Percentiles rank a stretch among this genome's conserved stretches.
Conservation (phyloP, 371 early-diverging fungal species). For the Thermomucor indicae-seudaticae region DNA sequence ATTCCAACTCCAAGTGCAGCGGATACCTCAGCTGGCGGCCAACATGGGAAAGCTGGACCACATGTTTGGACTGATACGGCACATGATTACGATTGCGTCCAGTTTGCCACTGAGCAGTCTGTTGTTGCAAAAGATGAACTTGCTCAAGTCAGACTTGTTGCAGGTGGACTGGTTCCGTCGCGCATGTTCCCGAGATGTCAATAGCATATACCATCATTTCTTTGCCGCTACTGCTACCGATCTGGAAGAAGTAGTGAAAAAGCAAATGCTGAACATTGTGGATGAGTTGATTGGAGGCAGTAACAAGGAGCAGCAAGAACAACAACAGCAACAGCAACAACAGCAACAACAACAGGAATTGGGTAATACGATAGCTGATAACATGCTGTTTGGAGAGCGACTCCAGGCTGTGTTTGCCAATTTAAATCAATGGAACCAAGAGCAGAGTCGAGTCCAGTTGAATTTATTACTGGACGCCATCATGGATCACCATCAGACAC, state of each 20-base stretch:
- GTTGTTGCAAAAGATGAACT: constrained; percentile 33
- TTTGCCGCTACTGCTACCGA: too few species aligned
- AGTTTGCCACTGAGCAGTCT: constrained; percentile 37
- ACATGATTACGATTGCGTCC: constrained; percentile 29
- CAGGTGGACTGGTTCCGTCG: constrained; percentile 41
- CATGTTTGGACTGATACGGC: constrained; percentile 37
- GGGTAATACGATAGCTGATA: background rate
- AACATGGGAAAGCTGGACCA: constrained; percentile 33
- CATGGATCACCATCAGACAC: constrained; percentile 14
- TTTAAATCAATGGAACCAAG: constrained; percentile 59
- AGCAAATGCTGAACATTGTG: constrained; percentile 39
- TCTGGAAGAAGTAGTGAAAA: constrained; percentile 32
- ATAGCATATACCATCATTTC: constrained; percentile 44
- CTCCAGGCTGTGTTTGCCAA: constrained; percentile 47
- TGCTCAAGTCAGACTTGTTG: constrained; percentile 33
- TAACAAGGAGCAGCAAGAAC: constrained; percentile 11
- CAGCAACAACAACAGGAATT: too few species aligned
- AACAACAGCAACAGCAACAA: too few species aligned
- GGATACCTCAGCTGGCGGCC: constrained; percentile 26
- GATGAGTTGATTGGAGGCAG: constrained; percentile 39
- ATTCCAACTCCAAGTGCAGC: constrained; percentile 24
- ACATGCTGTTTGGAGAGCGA: constrained; percentile 27
- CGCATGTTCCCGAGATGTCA: constrained; percentile 41
- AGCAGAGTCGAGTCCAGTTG: constrained; percentile 56
- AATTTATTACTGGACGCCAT: constrained; percentile 54